Base-by-base conservation (phyloP, 2,329 filamentous ascomycete species). In the Dactylellina parvicollis region DNA sequence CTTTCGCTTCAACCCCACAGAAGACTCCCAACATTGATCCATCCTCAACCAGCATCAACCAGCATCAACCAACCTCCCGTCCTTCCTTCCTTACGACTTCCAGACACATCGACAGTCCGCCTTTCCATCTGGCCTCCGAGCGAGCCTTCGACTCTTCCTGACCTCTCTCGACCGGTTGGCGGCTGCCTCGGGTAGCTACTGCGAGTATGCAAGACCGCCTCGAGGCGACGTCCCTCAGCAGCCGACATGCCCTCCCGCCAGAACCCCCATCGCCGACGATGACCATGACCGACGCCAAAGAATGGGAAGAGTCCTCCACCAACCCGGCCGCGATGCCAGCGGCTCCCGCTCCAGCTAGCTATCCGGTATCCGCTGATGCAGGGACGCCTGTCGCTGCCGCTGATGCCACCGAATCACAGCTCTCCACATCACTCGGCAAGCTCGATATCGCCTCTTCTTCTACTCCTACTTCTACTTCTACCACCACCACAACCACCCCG, bases 381-480 rank as follows among this genome's bases (percentile, higher is more conserved):
- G 55, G 40, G 38, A 59, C 62, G 44, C 24, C 64, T 57, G 18
- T 40, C 3, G 38, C 50, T 40, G 26, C 18, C 40, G 16, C 32
- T 10, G 42, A 34, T 18, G 30, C 49, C 24, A 40, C 66, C 66
- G 66, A 71, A 62, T 71, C 57, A 71, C 16, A 73, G 20, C 20
- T 73, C 69, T 73, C 69, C 60, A 66, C 69, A 61, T 66, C 69
- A 20, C 47, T 73, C 54, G 54, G 60, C 54, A 59, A 60, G 32
- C 60, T 73, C 46, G 69, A 73, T 26, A 49, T 72, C 30, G 32
- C 52, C 18, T 38, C 65, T n/a, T 55, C 65, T 3, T 44, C 54
- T 10, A 60, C 69, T 1, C 10, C 52, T n/a, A 42, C 52, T 2
- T 7, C 52, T 10, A 73, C 42, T 30, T 47, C 46, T n/a, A n/a